Percentiles rank a stretch among this genome's conserved stretches.
Evolutionary conservation across 495 filamentous ascomycete species (phyloP).

Genomic region (Neurospora sp.): DNA sequence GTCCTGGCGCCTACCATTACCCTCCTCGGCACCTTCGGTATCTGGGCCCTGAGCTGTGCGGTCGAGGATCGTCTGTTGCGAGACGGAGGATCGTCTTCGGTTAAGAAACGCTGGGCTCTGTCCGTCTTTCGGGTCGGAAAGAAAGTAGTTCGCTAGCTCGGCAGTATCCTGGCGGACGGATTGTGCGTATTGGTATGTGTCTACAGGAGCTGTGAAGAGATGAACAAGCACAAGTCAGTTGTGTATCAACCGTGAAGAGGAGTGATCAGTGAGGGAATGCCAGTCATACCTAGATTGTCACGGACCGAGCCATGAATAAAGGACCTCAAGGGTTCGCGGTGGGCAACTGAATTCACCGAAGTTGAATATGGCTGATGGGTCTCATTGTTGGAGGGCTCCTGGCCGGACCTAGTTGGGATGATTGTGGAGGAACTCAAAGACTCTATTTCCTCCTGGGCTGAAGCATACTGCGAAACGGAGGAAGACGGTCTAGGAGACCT

Average conservation of each 20-base stretch:
- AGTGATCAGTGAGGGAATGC: slow-evolving; percentile 10
- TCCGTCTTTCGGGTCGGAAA: slow-evolving; percentile 50
- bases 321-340: slow-evolving; percentile 64
- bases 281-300: slow-evolving; percentile 47
- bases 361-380: slow-evolving; percentile 23
- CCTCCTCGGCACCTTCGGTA: neutral
- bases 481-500: slow-evolving; percentile 23
- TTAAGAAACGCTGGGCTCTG: slow-evolving; percentile 31
- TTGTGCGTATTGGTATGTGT: slow-evolving; percentile 61
- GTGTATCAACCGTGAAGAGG: neutral
- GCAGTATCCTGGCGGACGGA: slow-evolving; percentile 85
- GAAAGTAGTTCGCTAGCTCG: slow-evolving; percentile 77
- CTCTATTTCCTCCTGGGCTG: slow-evolving; percentile 15
- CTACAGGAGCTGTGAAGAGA: slow-evolving; percentile 32
- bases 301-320: slow-evolving; percentile 69
- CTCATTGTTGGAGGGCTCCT: slow-evolving; percentile 14
- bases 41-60: slow-evolving; percentile 14
- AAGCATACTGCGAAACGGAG: slow-evolving; percentile 21
- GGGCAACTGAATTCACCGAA: slow-evolving; percentile 28
- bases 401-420: slow-evolving; percentile 6
- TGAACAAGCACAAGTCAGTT: neutral
- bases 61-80: slow-evolving; percentile 6
- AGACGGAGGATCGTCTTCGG: slow-evolving; percentile 25
- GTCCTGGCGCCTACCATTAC: slow-evolving; percentile 16
- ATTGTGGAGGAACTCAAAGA: slow-evolving; percentile 5